Percentiles rank a stretch among this genome's conserved stretches.
Conservation (phyloP, 106 monocot genomes). For the Dioscorea zingiberensis region DNA sequence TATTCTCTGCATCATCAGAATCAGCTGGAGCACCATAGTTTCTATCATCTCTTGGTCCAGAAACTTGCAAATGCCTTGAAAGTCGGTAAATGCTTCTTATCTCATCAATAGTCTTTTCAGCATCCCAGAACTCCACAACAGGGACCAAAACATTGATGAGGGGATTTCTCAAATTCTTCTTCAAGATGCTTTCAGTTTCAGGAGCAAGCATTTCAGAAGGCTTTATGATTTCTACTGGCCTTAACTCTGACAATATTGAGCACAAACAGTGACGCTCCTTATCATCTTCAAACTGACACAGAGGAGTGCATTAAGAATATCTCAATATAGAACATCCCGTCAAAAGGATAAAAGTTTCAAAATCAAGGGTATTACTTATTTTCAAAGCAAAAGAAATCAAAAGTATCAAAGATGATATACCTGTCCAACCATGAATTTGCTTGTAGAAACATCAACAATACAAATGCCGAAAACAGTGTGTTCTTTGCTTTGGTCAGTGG, state of each 20-base stretch:
- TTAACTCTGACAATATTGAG: slow-evolving; percentile 77
- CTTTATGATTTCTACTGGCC: slow-evolving; percentile 92
- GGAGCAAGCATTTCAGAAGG: slow-evolving; percentile 63
- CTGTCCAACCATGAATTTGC: slow-evolving; percentile 90
- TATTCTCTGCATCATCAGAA: slow-evolving; percentile 9
- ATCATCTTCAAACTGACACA: slow-evolving; percentile 79
- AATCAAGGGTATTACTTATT: no score
- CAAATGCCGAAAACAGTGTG: slow-evolving; percentile 60
- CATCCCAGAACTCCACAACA: slow-evolving; percentile 81
- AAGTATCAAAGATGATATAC: slow-evolving; percentile 14
- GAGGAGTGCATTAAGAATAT: neutral
- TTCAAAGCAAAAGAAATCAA: neutral
- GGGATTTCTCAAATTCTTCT: slow-evolving; percentile 70
- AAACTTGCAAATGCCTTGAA: slow-evolving; percentile 3
- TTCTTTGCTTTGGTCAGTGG: slow-evolving; percentile 25
- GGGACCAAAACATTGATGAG: slow-evolving; percentile 76
- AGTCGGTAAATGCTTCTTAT: slow-evolving; percentile 40
- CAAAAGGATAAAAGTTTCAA: no score
- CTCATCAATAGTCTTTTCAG: slow-evolving; percentile 67
- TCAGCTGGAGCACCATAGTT: slow-evolving; percentile 9
- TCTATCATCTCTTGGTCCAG: slow-evolving; percentile 5
- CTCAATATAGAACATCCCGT: no score
- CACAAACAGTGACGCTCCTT: slow-evolving; percentile 63
- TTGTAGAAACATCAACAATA: slow-evolving; percentile 92
- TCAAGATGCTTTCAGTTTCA: slow-evolving; percentile 79